These are phyloP conservation scores for Jamesozyma spencerorum DNA, from an alignment of 805 yeast genomes.

Conservation along the genomic window DNA sequence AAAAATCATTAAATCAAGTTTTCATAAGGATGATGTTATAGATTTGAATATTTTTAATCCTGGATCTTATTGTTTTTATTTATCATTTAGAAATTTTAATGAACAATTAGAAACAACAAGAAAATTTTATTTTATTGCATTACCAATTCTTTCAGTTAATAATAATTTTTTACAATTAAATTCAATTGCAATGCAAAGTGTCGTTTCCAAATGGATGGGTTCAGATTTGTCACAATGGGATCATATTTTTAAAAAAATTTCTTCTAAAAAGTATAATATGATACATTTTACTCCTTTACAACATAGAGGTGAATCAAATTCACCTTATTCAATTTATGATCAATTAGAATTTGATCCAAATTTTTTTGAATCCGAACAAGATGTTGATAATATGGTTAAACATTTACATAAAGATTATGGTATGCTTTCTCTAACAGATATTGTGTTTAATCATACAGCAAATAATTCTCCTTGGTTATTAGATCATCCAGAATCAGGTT, in stretches of 20 bases:
- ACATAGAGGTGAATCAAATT: slow-evolving; percentile 77
- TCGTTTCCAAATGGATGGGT: slow-evolving; percentile 90
- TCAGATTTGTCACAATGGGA: slow-evolving; percentile 67
- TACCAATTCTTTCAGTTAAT: slow-evolving; percentile 58
- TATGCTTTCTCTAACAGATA: slow-evolving; percentile 75
- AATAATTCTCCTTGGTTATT: slow-evolving; percentile 78
- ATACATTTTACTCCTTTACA: slow-evolving; percentile 93
- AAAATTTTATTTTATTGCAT: slow-evolving; percentile 65
- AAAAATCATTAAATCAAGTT: slow-evolving; percentile 42
- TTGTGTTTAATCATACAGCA: slow-evolving; percentile 93
- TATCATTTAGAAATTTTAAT: slow-evolving; percentile 41
- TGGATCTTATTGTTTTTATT: slow-evolving; percentile 72
- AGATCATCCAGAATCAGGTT: slow-evolving; percentile 86
- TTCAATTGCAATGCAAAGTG: slow-evolving; percentile 71
- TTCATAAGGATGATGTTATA: slow-evolving; percentile 54
- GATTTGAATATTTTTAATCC: slow-evolving; percentile 57
- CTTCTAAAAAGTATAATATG: slow-evolving; percentile 84
- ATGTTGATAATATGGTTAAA: slow-evolving; percentile 44
- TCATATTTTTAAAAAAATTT: slow-evolving; percentile 47
- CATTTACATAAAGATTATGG: slow-evolving; percentile 45
- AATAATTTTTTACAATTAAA: slow-evolving; percentile 58
- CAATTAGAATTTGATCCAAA: slow-evolving; percentile 69
- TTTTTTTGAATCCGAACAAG: slow-evolving; percentile 46
- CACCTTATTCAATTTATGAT: slow-evolving; percentile 88
- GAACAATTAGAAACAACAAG: slow-evolving; percentile 42